A percentile compares a stretch with the other conserved stretches of the same genome.
phyloP scores from a whole-genome alignment of 2,329 filamentous ascomycete species.

The Ophiostoma tasmaniense region DNA sequence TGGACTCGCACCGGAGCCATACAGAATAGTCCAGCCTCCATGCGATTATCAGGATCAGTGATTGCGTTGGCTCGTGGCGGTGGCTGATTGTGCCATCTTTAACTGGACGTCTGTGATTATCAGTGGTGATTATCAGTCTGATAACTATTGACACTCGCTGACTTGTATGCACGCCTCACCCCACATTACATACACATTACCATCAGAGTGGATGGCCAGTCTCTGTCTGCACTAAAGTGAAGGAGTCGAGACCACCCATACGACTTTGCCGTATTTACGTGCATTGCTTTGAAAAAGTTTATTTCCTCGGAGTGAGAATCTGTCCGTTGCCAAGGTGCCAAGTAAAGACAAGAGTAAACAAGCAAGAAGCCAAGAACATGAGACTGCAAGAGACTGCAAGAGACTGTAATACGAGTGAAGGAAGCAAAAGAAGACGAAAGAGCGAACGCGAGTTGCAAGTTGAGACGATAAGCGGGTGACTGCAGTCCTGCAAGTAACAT shows the following conservation, averaged over 20 bases:
- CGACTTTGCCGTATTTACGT: background rate
- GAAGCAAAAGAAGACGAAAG: background rate
- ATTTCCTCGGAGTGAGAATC: background rate
- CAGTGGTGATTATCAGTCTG: background rate
- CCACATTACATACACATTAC: background rate
- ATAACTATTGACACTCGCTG: background rate
- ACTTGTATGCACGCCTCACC: background rate
- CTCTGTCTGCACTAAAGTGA: background rate
- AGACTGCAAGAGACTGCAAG: background rate
- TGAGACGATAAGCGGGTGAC: background rate
- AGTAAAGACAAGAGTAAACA: constrained; percentile 9
- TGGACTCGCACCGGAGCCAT: background rate
- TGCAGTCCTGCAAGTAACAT: background rate
- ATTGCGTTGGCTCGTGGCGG: background rate
- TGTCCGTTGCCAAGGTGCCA: constrained; percentile 8
- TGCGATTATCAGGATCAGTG: background rate
- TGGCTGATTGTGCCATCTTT: background rate
- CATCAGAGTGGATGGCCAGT: background rate
- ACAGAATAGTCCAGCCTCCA: background rate
- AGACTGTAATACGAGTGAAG: background rate
- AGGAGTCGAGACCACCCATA: background rate
- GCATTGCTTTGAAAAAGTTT: background rate
- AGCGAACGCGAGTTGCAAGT: background rate
- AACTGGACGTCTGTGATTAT: background rate
- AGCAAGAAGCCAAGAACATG: constrained; percentile 1